These are phyloP conservation scores for Alternaria incomplexa DNA, from an alignment of 2,329 filamentous ascomycete species.

Conservation along the genomic window DNA sequence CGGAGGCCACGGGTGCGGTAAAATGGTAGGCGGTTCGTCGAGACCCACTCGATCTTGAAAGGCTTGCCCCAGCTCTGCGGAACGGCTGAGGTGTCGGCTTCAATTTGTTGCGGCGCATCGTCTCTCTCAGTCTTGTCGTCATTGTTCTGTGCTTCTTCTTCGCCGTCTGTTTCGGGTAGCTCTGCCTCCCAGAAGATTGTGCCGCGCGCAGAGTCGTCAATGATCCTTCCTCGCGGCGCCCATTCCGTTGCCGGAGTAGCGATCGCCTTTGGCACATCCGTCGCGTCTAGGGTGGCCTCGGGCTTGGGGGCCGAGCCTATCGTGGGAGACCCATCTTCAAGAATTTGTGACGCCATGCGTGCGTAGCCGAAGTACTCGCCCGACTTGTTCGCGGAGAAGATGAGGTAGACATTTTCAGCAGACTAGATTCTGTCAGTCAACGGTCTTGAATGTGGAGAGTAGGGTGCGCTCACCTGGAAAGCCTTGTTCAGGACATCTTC, in stretches of 20 bases:
- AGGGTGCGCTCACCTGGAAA: slow-evolving; percentile 67
- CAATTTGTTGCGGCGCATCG: slow-evolving; percentile 31
- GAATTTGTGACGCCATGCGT: slow-evolving; percentile 84
- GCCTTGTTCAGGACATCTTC: slow-evolving; percentile 83
- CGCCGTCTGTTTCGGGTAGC: slow-evolving; percentile 60
- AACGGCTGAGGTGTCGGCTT: slow-evolving; percentile 47
- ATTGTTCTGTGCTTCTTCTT: slow-evolving; percentile 50
- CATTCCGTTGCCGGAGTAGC: slow-evolving; percentile 78
- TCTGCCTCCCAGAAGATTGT: slow-evolving; percentile 97
- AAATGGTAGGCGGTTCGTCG: slow-evolving; percentile 82
- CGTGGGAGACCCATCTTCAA: slow-evolving; percentile 66
- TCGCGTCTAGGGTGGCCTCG: slow-evolving; percentile 60
- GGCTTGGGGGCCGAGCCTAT: slow-evolving; percentile 64
- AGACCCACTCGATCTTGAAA: slow-evolving; percentile 90
- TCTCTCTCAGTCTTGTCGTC: slow-evolving; percentile 53
- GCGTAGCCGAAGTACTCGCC: slow-evolving; percentile 97
- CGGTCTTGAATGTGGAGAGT: too few relatives aligned
- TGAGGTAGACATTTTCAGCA: slow-evolving; percentile 83
- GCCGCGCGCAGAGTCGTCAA: slow-evolving; percentile 90
- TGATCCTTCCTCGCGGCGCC: slow-evolving; percentile 82
- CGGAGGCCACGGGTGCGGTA: slow-evolving; percentile 85
- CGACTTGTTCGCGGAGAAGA: slow-evolving; percentile 97
- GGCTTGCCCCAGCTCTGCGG: slow-evolving; percentile 84
- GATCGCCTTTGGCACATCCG: slow-evolving; percentile 79
- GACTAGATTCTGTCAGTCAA: slow-evolving; percentile 57